Percentiles rank a stretch among this genome's conserved stretches.
phyloP scores from a whole-genome alignment of 768 basidiomycete species.

The Collybia nuda region DNA sequence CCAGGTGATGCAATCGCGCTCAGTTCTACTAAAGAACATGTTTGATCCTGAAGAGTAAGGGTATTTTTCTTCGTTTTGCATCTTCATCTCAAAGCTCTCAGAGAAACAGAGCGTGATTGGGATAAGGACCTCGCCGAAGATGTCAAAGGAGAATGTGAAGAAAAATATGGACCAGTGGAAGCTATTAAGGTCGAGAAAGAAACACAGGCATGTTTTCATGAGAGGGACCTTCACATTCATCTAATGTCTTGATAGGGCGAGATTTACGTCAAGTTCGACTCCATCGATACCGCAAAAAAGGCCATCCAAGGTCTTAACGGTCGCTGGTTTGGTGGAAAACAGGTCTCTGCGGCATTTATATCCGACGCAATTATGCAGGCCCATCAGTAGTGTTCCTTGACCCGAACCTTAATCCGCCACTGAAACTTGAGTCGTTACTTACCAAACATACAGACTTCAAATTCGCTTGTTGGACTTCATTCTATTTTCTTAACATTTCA shows the following conservation, averaged over 20 bases:
- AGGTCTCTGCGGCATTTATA: constrained; percentile 85
- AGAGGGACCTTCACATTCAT: background rate
- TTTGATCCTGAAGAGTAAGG: constrained; percentile 95
- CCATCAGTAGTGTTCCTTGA: constrained; percentile 55
- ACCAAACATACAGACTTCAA: constrained; percentile 28
- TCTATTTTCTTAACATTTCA: constrained; percentile 27
- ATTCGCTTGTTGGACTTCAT: constrained; percentile 32
- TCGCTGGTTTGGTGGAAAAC: constrained; percentile 95
- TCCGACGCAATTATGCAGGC: constrained; percentile 94
- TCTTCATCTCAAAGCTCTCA: constrained; percentile 25
- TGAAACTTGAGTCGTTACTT: constrained; percentile 31
- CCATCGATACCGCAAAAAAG: constrained; percentile 75
- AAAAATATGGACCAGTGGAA: constrained; percentile 84
- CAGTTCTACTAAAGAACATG: constrained; percentile 90
- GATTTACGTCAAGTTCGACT: constrained; percentile 91
- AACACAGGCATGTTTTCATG: constrained; percentile 61
- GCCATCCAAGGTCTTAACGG: constrained; percentile 91
- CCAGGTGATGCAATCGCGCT: constrained; percentile 85
- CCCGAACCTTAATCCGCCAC: constrained; percentile 18
- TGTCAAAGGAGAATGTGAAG: constrained; percentile 91
- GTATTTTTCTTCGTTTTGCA: background rate
- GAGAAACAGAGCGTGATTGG: constrained; percentile 96
- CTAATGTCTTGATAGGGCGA: constrained; percentile 65
- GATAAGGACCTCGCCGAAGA: constrained; percentile 95
- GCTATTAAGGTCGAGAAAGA: constrained; percentile 94